Evolutionary conservation across 1,284 basidiomycete species (phyloP).

Genomic region (Neolentinus lepideus): DNA sequence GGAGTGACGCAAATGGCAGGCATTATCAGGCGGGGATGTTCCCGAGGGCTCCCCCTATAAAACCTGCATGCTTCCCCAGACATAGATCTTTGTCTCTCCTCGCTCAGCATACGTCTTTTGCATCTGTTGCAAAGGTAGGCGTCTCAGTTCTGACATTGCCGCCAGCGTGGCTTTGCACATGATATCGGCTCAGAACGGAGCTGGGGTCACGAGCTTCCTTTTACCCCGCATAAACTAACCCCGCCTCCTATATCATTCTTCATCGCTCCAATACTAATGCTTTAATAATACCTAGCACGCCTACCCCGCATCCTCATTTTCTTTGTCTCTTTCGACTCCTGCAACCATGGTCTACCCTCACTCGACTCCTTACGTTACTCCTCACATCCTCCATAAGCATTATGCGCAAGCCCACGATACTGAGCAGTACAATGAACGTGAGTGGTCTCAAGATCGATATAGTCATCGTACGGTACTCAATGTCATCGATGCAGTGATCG

Average conservation of each 20-base stretch:
- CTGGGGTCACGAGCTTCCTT: not conserved
- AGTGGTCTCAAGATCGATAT: not conserved
- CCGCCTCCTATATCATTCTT: not conserved
- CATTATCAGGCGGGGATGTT: not conserved
- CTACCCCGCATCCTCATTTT: slow-evolving; percentile 13
- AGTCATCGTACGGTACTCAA: not conserved
- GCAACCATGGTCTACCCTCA: slow-evolving; percentile 45
- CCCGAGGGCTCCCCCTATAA: not conserved
- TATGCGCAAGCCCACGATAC: slow-evolving; percentile 69
- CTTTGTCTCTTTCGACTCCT: slow-evolving; percentile 6
- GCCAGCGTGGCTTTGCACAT: not conserved
- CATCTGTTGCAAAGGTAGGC: not conserved
- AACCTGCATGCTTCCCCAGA: not conserved
- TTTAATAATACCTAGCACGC: not conserved
- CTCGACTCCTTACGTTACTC: slow-evolving; percentile 76
- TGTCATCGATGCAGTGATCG: slow-evolving; percentile 53
- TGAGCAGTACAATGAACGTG: slow-evolving; percentile 26
- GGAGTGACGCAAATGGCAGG: not conserved
- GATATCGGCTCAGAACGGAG: not conserved
- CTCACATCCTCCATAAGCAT: slow-evolving; percentile 77
- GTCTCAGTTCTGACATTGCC: not conserved
- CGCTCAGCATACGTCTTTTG: not conserved
- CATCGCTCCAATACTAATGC: not conserved
- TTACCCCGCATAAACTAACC: not conserved
- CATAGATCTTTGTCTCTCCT: not conserved